These are phyloP conservation scores for Blastocystis hominis DNA, from an alignment of 352 stramenopile genomes.

Conservation along the genomic window DNA sequence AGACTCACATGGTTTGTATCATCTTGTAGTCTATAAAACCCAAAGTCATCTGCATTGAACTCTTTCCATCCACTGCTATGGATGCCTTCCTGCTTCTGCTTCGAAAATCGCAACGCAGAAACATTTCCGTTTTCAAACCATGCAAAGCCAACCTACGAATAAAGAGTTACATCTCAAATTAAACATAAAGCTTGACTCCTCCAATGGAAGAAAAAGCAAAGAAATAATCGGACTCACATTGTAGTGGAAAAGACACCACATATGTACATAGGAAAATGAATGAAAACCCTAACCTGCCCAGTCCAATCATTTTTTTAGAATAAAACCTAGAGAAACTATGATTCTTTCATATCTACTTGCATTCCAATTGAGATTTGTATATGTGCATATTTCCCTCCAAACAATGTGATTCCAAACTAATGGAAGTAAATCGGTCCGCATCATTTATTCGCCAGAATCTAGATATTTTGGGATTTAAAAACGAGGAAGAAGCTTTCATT, in stretches of 20 bases:
- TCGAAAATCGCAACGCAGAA: not conserved
- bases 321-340: not conserved
- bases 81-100: not conserved
- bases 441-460: constrained; percentile 28
- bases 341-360: not conserved
- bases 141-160: constrained; percentile 27
- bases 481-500: constrained; percentile 16
- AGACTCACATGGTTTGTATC: constrained; percentile 20
- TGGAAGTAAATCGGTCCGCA: not conserved
- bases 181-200: not conserved
- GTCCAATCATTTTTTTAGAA: too few species aligned
- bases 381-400: not conserved
- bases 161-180: not conserved
- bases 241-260: not conserved
- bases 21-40: not conserved
- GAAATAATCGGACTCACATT: not conserved
- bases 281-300: not conserved
- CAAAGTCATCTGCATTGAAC: constrained; percentile 19
- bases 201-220: not conserved
- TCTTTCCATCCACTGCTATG: not conserved
- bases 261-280: not conserved
- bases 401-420: not conserved
- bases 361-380: not conserved
- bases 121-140: constrained; percentile 25
- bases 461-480: constrained; percentile 7